Evolutionary conservation across 164 flowering plant species (phyloP).

Genomic region (Nymphaea colorata): DNA sequence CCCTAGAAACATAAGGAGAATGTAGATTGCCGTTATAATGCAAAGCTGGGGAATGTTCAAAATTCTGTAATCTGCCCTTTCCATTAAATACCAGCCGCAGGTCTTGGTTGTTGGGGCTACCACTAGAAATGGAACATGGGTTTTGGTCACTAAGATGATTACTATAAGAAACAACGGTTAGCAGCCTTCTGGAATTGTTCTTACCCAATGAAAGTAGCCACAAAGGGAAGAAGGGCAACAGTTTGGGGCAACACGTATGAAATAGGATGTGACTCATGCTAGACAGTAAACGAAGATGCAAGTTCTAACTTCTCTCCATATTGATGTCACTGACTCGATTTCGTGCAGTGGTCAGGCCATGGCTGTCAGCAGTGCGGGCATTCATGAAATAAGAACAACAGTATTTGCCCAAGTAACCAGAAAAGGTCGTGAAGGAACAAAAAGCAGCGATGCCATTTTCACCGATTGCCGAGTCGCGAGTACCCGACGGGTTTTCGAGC

Average conservation of each 20-base stretch:
- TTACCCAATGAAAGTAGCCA: background rate
- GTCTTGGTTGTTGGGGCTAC: background rate
- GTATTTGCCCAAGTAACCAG: background rate
- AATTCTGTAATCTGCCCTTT: background rate
- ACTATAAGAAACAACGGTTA: background rate
- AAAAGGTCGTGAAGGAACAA: background rate
- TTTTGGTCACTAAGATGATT: background rate
- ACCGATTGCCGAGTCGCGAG: too few species aligned
- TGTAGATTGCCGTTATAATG: too few species aligned
- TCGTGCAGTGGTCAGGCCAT: background rate
- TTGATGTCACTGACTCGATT: too few species aligned
- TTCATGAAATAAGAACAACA: background rate
- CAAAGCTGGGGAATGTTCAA: background rate
- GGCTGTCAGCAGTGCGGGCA: background rate
- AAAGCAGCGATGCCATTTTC: background rate
- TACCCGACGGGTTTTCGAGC: too few species aligned
- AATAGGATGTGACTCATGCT: background rate
- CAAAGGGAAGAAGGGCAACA: background rate
- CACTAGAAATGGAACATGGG: background rate
- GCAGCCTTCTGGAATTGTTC: background rate
- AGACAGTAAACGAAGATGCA: background rate
- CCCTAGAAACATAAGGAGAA: slow-evolving; percentile 10
- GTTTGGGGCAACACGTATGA: background rate
- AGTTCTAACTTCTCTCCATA: background rate
- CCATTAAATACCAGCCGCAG: background rate